Percentiles rank a stretch among this genome's conserved stretches.
Conservation (phyloP, 129 eudicot species). For the Centrapalus pauciflorus region DNA sequence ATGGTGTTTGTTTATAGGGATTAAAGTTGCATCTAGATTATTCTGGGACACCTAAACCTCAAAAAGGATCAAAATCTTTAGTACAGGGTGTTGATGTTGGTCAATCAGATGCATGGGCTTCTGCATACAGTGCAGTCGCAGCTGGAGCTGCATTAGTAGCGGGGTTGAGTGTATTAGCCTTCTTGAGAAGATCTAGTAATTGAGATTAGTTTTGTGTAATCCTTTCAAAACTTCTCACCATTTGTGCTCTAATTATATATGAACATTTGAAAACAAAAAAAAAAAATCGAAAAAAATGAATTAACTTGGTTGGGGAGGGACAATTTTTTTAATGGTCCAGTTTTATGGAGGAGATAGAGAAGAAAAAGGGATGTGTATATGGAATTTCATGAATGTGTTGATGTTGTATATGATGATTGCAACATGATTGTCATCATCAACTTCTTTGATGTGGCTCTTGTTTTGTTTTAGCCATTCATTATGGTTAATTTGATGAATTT, state of each 20-base stretch:
- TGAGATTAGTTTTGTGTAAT: slow-evolving; percentile 18
- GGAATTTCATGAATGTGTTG: no score
- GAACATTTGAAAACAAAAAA: neutral
- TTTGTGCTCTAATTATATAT: no score
- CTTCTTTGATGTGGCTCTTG: no score
- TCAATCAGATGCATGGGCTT: slow-evolving; percentile 87
- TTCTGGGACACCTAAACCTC: slow-evolving; percentile 32
- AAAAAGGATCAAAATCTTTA: slow-evolving; percentile 28
- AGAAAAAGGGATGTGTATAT: no score
- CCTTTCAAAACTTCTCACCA: neutral
- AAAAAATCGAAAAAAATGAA: no score
- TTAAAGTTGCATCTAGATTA: slow-evolving; percentile 75
- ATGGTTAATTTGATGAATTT: no score
- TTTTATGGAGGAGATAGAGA: no score
- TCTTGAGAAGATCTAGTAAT: slow-evolving; percentile 59
- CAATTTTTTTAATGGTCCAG: neutral
- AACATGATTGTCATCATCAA: no score
- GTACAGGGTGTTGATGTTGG: slow-evolving; percentile 34
- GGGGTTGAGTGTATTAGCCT: slow-evolving; percentile 85
- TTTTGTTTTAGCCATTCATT: no score
- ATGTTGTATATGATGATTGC: no score
- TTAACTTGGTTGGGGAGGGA: slow-evolving; percentile 7
- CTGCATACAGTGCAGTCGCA: slow-evolving; percentile 86
- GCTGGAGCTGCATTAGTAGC: slow-evolving; percentile 95
- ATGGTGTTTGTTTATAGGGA: slow-evolving; percentile 47